Evolutionary conservation across 2,329 filamentous ascomycete genomes (phyloP).

Genomic region (Xylaria sp.): DNA sequence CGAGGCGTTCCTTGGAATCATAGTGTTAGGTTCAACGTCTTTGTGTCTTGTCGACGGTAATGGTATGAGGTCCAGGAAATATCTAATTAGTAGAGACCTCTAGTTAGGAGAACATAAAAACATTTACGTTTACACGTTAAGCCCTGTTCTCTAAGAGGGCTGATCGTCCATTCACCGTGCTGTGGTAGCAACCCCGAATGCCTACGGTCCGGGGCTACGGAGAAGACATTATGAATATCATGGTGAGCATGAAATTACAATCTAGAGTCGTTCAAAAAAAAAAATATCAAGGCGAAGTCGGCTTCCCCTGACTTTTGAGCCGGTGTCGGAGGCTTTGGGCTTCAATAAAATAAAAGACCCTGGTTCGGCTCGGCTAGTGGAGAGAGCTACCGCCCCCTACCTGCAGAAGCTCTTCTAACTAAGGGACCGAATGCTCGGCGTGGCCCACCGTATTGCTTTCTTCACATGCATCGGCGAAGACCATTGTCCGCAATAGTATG

Average conservation of each 20-base stretch:
- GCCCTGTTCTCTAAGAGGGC: neutral
- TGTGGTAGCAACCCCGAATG: neutral
- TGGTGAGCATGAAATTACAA: constrained; percentile 26
- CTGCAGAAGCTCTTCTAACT: neutral
- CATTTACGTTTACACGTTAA: neutral
- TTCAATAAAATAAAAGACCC: neutral
- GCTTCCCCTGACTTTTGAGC: constrained; percentile 26
- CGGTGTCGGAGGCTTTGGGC: constrained; percentile 25
- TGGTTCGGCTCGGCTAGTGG: too few species aligned
- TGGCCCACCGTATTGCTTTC: neutral
- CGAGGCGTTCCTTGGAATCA: constrained; percentile 23
- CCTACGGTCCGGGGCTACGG: neutral
- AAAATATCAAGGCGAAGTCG: constrained; percentile 28
- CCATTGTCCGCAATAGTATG: neutral
- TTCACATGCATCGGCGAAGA: constrained; percentile 22
- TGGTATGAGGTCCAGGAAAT: constrained; percentile 11
- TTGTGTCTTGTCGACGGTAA: constrained; percentile 5
- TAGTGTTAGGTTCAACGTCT: constrained; percentile 7
- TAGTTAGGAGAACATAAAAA: constrained; percentile 21
- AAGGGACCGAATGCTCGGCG: neutral
- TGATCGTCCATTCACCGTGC: neutral
- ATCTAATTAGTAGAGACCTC: constrained; percentile 10
- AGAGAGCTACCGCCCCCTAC: neutral
- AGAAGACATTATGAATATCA: constrained; percentile 29
- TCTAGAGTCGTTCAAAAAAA: neutral